Base-by-base conservation (phyloP, 805 yeast species). In the Candida dendrica region DNA sequence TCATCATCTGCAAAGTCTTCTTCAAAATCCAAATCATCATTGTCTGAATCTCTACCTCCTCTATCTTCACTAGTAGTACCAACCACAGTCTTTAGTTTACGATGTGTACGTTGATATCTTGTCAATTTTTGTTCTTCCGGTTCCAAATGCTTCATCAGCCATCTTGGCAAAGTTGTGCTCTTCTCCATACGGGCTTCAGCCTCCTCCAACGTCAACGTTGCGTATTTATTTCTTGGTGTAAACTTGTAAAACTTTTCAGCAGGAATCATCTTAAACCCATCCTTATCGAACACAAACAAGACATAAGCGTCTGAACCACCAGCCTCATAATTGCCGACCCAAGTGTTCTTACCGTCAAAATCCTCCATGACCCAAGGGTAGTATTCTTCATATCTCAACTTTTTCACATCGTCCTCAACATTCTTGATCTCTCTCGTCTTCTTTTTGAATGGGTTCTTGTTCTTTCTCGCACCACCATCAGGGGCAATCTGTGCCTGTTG, bases 331-430 rank as follows among this genome's bases (percentile, higher is more conserved):
- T 82, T 84, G 31, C 98, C 96, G 16, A 90, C 97, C 84, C 87
- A 93, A 0, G 95, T 91, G 58, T 93, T 91, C 46, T 77, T 74
- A 37, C 95, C 96, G 56, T 89, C 96, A 60, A 85, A 91, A 64
- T 93, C 98, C 65, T 93, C 98, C 72, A 93, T 68, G 15, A 93
- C 95, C 98, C 98, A 93, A 0, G 98, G 98, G 55, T 86, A 91
- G 60, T 83, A 87, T 64, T 93, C 98, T 65, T 93, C 98, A 59
- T 91, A 93, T 58, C 98, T 73, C 47, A 93, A 68, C 56, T 79
- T 83, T 47, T 91, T 75, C 46, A 87, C 90, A 8, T 77, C 77
- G 52, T 90, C 98, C 55, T 88, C 88, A 59, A 87, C 78, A 22
- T 82, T 75, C 51, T 75, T 80, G 16, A 88, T 77, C 61, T 90